Percentiles rank a stretch among this genome's conserved stretches.
phyloP scores from a whole-genome alignment of 2,329 filamentous ascomycete species.

The Berkeleyomyces rouxiae region DNA sequence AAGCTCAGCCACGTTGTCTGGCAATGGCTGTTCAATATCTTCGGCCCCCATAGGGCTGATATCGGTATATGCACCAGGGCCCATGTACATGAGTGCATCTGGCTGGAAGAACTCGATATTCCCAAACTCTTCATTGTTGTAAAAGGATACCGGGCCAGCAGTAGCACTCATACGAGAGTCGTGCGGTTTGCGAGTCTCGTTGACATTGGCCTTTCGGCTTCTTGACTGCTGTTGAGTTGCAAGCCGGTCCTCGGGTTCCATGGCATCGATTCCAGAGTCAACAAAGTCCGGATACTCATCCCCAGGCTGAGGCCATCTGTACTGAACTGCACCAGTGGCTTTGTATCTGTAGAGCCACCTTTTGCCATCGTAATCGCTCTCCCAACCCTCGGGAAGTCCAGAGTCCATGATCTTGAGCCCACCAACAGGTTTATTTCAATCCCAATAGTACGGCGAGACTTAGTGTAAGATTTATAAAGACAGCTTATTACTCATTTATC shows the following conservation, averaged over 20 bases:
- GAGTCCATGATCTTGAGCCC: conserved; percentile 21
- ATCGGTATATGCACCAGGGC: conserved; percentile 29
- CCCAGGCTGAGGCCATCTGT: conserved; percentile 38
- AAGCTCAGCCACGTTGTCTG: not conserved
- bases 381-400: conserved; percentile 36
- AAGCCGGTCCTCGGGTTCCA: conserved; percentile 35
- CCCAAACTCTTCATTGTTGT: conserved; percentile 21
- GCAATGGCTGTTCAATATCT: conserved; percentile 16
- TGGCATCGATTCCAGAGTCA: conserved; percentile 20
- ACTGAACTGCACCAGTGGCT: conserved; percentile 37
- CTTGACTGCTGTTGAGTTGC: conserved; percentile 32
- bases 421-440: conserved; percentile 5
- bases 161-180: conserved; percentile 15
- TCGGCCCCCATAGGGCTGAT: conserved; percentile 28
- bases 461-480: too few relatives aligned
- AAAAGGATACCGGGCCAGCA: conserved; percentile 16
- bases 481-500: too few relatives aligned
- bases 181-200: conserved; percentile 20
- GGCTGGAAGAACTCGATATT: conserved; percentile 30
- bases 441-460: too few relatives aligned
- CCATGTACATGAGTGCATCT: conserved; percentile 36
- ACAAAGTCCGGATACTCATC: conserved; percentile 41
- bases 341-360: conserved; percentile 43
- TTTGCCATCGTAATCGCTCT: conserved; percentile 38
- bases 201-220: not conserved